Percentiles rank a stretch among this genome's conserved stretches.
These are phyloP conservation scores for Ustilago trichophora DNA, from an alignment of 1,284 basidiomycete genomes.

Conservation along the genomic window DNA sequence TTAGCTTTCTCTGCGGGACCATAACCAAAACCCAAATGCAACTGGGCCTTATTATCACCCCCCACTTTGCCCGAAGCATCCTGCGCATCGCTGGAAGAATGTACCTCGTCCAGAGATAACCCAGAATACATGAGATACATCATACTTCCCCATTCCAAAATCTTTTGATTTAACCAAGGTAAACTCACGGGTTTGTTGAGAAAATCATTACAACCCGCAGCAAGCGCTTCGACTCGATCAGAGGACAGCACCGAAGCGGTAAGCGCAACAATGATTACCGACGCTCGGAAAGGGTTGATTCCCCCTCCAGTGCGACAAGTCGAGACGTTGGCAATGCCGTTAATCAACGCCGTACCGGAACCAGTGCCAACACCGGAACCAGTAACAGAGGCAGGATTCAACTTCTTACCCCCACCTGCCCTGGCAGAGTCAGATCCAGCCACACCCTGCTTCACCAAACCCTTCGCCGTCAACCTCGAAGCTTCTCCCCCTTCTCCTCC, in stretches of 20 bases:
- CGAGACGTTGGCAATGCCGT: too few species aligned
- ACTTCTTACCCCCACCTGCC: too few species aligned
- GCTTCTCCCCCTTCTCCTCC: too few species aligned
- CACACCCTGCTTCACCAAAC: conserved; percentile 21
- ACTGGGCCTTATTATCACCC: conserved; percentile 27
- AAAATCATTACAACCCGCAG: conserved; percentile 98
- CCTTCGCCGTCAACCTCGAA: conserved; percentile 19
- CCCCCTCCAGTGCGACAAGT: neutral
- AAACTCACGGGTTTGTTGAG: conserved; percentile 95
- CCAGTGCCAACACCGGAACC: too few species aligned
- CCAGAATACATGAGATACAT: conserved; percentile 64
- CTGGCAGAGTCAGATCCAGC: conserved; percentile 10
- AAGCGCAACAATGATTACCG: conserved; percentile 97
- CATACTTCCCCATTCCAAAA: conserved; percentile 89
- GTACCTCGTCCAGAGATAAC: conserved; percentile 29
- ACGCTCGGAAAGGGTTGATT: conserved; percentile 77
- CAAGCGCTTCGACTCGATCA: conserved; percentile 93
- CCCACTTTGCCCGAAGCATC: too few species aligned
- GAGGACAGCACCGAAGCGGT: conserved; percentile 91
- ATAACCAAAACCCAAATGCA: conserved; percentile 44
- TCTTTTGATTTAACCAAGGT: conserved; percentile 96
- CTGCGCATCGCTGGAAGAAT: too few species aligned
- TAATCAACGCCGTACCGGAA: too few species aligned
- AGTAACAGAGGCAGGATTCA: too few species aligned
- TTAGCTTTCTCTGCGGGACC: conserved; percentile 45